Conservation (phyloP, 1,139 yeast species). For the Groenewaldozyma sp. region DNA sequence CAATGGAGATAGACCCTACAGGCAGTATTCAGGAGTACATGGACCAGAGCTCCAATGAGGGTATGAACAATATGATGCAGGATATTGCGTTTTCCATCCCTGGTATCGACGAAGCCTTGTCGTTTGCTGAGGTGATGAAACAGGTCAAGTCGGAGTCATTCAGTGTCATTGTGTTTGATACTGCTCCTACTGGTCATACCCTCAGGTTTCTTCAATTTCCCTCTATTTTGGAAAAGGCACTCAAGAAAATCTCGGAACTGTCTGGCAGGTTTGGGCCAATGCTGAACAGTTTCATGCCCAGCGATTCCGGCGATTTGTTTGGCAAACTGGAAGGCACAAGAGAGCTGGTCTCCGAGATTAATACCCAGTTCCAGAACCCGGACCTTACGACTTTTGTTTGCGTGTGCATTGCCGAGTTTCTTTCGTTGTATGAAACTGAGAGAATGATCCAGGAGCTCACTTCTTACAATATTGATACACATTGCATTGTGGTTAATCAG, state of each 20-base stretch:
- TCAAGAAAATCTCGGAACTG: conserved; percentile 78
- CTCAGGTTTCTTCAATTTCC: conserved; percentile 90
- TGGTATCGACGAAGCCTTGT: conserved; percentile 95
- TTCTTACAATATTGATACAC: conserved; percentile 91
- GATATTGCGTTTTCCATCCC: conserved; percentile 95
- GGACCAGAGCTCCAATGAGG: conserved; percentile 44
- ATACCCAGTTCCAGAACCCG: conserved; percentile 90
- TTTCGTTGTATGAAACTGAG: conserved; percentile 92
- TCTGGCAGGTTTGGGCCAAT: conserved; percentile 87
- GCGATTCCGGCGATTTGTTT: conserved; percentile 64
- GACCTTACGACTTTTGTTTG: conserved; percentile 94
- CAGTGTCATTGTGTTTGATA: conserved; percentile 88
- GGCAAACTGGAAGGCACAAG: conserved; percentile 77
- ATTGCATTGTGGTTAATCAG: conserved; percentile 91
- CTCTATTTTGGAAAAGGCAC: conserved; percentile 75
- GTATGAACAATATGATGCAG: conserved; percentile 52
- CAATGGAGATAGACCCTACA: conserved; percentile 98
- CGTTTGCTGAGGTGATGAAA: conserved; percentile 95
- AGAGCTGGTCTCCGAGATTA: conserved; percentile 75
- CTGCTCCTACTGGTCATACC: conserved; percentile 98
- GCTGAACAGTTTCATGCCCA: conserved; percentile 67
- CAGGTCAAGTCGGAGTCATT: conserved; percentile 83
- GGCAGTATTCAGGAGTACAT: conserved; percentile 88
- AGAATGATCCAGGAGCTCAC: conserved; percentile 93
- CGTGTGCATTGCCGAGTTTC: conserved; percentile 93